Evolutionary conservation across 2,329 filamentous ascomycete species (phyloP).

Genomic region (Aureobasidium musti): DNA sequence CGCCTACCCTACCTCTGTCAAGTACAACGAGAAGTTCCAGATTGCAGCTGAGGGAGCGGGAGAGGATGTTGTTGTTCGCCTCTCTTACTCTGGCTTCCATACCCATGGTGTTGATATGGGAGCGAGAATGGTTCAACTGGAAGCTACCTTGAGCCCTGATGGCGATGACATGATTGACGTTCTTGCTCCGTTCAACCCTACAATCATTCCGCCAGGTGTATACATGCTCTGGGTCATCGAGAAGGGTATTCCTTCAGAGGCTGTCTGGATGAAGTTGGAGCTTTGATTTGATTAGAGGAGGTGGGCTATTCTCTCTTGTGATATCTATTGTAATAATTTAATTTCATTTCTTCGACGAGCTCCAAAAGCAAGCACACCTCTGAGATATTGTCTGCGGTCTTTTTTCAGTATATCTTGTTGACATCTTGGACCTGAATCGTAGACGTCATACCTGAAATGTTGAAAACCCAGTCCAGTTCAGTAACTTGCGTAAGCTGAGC

Average conservation of each 20-base stretch:
- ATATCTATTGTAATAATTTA: not conserved
- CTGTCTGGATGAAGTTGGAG: conserved; percentile 43
- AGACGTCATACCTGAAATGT: no score
- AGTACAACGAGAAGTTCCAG: conserved; percentile 51
- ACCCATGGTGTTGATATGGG: conserved; percentile 65
- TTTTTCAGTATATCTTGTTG: no score
- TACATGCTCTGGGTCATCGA: conserved; percentile 61
- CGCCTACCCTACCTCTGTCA: conserved; percentile 50
- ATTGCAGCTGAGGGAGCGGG: conserved; percentile 38
- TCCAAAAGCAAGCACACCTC: no score
- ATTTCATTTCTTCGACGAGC: not conserved
- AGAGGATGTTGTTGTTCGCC: conserved; percentile 46
- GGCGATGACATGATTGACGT: conserved; percentile 55
- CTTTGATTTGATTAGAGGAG: not conserved
- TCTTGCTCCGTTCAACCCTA: conserved; percentile 57
- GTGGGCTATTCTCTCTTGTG: not conserved
- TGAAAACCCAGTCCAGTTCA: no score
- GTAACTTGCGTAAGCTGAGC: no score
- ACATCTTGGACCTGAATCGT: no score
- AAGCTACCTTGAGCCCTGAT: conserved; percentile 45
- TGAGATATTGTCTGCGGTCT: no score
- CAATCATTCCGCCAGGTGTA: conserved; percentile 59
- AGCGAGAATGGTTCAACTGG: conserved; percentile 58
- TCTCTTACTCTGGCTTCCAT: conserved; percentile 62
- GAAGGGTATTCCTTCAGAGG: conserved; percentile 55